These are phyloP conservation scores for Brassica cretica DNA, from an alignment of 345 rosid species.

Conservation along the genomic window DNA sequence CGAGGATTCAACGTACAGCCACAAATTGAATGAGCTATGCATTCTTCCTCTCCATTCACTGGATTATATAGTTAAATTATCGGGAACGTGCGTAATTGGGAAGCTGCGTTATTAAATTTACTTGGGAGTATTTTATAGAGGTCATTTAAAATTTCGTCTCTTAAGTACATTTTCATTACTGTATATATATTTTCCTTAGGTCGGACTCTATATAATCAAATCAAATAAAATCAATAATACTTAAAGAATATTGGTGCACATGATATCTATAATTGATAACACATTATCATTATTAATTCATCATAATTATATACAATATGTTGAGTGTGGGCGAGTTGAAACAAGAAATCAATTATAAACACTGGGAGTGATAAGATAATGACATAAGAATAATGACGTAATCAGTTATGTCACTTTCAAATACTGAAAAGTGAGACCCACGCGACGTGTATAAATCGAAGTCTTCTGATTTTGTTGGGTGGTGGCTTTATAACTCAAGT, in stretches of 20 bases:
- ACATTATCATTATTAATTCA: not conserved
- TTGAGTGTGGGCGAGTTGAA: not conserved
- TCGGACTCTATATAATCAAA: not conserved
- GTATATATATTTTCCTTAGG: not conserved
- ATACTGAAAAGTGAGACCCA: not conserved
- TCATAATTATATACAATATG: not conserved
- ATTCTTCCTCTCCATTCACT: not conserved
- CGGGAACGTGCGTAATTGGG: not conserved
- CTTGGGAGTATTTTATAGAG: not conserved
- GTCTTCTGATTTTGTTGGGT: not conserved
- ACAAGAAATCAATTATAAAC: not conserved
- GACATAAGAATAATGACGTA: constrained; percentile 23
- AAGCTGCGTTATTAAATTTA: not conserved
- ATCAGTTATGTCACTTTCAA: constrained; percentile 18
- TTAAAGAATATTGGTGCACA: not conserved
- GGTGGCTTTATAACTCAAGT: not conserved
- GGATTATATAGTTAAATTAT: constrained; percentile 9
- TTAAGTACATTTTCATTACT: not conserved
- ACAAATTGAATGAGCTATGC: not conserved
- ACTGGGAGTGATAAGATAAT: constrained; percentile 5
- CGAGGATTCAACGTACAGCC: constrained; percentile 3
- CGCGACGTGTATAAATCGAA: not conserved
- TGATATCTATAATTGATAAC: not conserved
- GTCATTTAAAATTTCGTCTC: not conserved
- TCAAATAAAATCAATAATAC: not conserved